Base-by-base conservation (phyloP, 805 yeast genomes). In the Candida orba region DNA sequence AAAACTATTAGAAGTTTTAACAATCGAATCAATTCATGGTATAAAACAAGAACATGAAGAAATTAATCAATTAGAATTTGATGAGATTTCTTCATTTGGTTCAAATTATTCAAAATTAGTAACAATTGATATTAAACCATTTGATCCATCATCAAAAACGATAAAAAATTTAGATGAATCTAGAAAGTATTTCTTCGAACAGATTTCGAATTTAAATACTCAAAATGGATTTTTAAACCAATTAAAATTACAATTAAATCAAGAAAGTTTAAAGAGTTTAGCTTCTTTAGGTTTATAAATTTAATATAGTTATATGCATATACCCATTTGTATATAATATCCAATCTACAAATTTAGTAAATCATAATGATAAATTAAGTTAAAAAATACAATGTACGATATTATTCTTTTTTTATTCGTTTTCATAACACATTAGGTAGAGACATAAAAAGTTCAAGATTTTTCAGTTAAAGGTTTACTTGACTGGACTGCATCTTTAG, bases 71-170 rank as follows among this genome's bases (percentile, higher is more conserved):
- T 61, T 67, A 34, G 83, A 81, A 51, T 54, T 75, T 27, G 89
- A 84, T 41, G 95, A 89, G 48, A 73, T 82, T 40, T 65, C 89
- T 0, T 71, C 93, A 3, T 93, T 90, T 64, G 98, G 98, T 2
- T 82, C 96, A 0, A 78, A 81, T 41, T 93, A 78, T 63, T 85
- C 95, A 41, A 80, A 76, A 56, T 69, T 93, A 46, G 78, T 75
- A 1, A 75, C 84, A 3, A 79, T 89, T 39, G 71, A 76, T 30
- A 64, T 64, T 14, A 77, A 72, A 49, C 72, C 81, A 4, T 70
- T 76, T 51, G 97, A 93, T 63, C 96, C 97, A 17, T 23, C 40
- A 6, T 29, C 40, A 9, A 33, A 47, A 7, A 12, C 37, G 12
- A 24, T 52, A 10, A 47, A 47, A 17, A 50, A 49, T 40, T 41